phyloP scores from a whole-genome alignment of 306 rosid species.

The Cicer arietinum region DNA sequence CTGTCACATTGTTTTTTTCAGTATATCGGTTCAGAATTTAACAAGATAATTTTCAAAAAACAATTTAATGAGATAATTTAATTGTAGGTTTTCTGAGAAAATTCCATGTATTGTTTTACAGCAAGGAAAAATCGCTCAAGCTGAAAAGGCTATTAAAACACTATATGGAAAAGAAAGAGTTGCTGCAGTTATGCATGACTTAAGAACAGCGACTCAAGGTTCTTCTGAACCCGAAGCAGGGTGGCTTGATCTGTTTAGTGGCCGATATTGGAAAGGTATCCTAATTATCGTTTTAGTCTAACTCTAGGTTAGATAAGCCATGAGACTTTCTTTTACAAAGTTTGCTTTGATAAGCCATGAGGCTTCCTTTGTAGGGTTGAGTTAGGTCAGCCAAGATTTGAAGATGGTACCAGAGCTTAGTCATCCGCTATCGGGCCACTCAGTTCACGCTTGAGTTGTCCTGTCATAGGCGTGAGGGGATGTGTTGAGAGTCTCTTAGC shows the following conservation, averaged over 20 bases:
- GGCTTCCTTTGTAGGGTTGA: not conserved
- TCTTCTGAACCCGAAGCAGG: constrained; percentile 94
- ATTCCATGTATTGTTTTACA: constrained; percentile 49
- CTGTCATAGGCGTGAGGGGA: too few relatives aligned
- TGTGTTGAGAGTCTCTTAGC: too few relatives aligned
- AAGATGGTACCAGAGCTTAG: too few relatives aligned
- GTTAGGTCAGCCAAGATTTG: too few relatives aligned
- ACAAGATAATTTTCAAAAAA: constrained; percentile 11
- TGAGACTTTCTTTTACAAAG: not conserved
- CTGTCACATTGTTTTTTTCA: not conserved
- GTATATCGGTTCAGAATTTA: constrained; percentile 9
- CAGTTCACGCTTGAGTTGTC: too few relatives aligned
- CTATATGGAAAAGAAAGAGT: constrained; percentile 89
- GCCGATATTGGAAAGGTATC: constrained; percentile 92
- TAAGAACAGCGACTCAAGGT: constrained; percentile 71
- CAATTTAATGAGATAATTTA: constrained; percentile 24
- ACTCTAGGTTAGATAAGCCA: constrained; percentile 11
- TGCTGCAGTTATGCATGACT: constrained; percentile 67
- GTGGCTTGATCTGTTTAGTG: constrained; percentile 93
- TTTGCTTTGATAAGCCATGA: not conserved
- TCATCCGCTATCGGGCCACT: too few relatives aligned
- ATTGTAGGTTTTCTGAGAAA: constrained; percentile 38
- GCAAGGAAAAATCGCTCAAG: constrained; percentile 87
- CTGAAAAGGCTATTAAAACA: constrained; percentile 77
- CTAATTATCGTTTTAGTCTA: not conserved